These are phyloP conservation scores for Aureobasidium sp. DNA, from an alignment of 2,329 filamentous ascomycete genomes.

Conservation along the genomic window DNA sequence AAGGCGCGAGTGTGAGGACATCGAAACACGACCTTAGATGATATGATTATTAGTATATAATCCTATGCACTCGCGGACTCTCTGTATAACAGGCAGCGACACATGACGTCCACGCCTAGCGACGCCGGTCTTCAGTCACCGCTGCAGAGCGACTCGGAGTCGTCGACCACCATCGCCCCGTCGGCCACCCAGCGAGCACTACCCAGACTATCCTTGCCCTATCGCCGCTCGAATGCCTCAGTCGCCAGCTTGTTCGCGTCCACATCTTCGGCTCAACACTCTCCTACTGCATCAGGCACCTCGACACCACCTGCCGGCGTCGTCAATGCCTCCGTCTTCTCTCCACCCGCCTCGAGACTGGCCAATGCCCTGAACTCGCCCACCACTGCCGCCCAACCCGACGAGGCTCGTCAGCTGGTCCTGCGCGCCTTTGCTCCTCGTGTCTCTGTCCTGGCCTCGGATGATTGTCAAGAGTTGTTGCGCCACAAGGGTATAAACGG, in stretches of 20 bases:
- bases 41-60: too few species aligned
- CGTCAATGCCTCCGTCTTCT: constrained; percentile 37
- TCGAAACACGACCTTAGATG: neutral
- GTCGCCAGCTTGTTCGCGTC: constrained; percentile 48
- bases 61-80: neutral
- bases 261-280: constrained; percentile 38
- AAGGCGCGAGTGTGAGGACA: neutral
- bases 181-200: constrained; percentile 47
- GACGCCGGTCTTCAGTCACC: constrained; percentile 56
- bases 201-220: constrained; percentile 44
- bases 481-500: constrained; percentile 75
- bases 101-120: constrained; percentile 60
- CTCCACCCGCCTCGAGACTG: constrained; percentile 32
- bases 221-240: constrained; percentile 46
- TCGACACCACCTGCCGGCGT: constrained; percentile 34
- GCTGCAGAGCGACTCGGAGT: constrained; percentile 61
- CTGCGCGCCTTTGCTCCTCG: constrained; percentile 83
- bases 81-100: neutral
- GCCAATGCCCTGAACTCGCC: constrained; percentile 34
- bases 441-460: constrained; percentile 78
- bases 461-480: constrained; percentile 74
- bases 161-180: constrained; percentile 51
- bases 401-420: constrained; percentile 59
- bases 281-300: constrained; percentile 35
- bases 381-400: constrained; percentile 36